phyloP scores from a whole-genome alignment of 495 filamentous ascomycete species.

The Aspergillus conjunctus region DNA sequence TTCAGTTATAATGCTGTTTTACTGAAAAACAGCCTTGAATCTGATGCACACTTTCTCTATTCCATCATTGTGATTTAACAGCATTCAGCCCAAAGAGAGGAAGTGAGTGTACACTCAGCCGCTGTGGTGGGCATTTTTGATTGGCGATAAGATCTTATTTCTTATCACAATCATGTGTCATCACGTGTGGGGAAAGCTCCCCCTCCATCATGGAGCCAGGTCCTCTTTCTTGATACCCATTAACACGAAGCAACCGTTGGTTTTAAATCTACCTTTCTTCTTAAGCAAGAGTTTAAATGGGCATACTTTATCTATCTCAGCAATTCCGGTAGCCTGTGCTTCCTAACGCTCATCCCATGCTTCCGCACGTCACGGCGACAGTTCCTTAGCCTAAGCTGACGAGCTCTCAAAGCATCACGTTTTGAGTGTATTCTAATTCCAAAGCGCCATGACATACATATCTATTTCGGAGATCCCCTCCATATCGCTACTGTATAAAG shows the following conservation, averaged over 20 bases:
- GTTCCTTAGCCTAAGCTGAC: background rate
- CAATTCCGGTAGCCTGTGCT: too few relatives aligned
- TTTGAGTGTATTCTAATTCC: background rate
- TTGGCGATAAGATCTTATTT: slow-evolving; percentile 14
- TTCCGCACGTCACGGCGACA: background rate
- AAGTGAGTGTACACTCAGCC: too few relatives aligned
- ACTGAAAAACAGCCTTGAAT: too few relatives aligned
- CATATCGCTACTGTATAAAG: slow-evolving; percentile 60
- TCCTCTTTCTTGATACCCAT: background rate
- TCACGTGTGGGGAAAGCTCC: slow-evolving; percentile 26
- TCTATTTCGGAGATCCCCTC: slow-evolving; percentile 63
- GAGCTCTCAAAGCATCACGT: background rate
- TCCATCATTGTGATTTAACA: too few relatives aligned
- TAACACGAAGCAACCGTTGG: background rate
- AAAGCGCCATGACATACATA: slow-evolving; percentile 17
- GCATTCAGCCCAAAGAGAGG: too few relatives aligned
- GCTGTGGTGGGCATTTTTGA: background rate
- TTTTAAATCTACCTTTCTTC: background rate
- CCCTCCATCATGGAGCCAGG: slow-evolving; percentile 5
- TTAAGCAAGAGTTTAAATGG: background rate
- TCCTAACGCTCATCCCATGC: background rate
- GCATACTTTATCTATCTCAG: background rate
- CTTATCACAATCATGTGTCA: slow-evolving; percentile 24
- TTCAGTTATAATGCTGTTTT: too few relatives aligned
- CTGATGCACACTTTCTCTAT: too few relatives aligned